Percentiles rank a stretch among this genome's conserved stretches.
phyloP scores from a whole-genome alignment of 2,329 filamentous ascomycete species.

The Parastagonospora avenae region DNA sequence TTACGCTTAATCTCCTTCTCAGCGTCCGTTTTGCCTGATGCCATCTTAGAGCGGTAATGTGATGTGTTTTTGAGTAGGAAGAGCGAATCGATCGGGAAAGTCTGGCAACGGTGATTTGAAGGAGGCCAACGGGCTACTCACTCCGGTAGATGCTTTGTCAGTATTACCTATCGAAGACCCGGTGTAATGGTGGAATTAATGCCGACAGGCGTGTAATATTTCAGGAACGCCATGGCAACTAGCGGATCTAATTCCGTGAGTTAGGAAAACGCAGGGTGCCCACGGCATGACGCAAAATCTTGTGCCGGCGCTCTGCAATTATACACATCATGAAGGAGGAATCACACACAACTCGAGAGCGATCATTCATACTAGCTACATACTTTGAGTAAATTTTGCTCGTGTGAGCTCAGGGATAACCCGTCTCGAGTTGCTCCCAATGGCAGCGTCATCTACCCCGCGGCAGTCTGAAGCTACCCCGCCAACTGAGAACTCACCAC shows the following conservation, averaged over 20 bases:
- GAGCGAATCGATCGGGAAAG: neutral
- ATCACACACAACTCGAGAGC: too few relatives aligned
- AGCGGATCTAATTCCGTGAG: constrained; percentile 26
- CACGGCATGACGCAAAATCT: constrained; percentile 8
- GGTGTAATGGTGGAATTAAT: too few relatives aligned
- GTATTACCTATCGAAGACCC: too few relatives aligned
- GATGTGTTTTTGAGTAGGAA: neutral
- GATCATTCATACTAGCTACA: too few relatives aligned
- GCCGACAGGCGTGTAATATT: too few relatives aligned
- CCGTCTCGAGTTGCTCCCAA: constrained; percentile 3
- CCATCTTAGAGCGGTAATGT: constrained; percentile 12
- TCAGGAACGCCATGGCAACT: constrained; percentile 8
- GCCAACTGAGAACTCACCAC: constrained; percentile 7
- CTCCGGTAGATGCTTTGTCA: too few relatives aligned
- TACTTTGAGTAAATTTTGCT: too few relatives aligned
- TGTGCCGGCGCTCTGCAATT: constrained; percentile 6
- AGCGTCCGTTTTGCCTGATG: constrained; percentile 48
- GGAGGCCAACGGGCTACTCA: too few relatives aligned
- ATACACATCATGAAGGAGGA: neutral
- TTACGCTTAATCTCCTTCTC: constrained; percentile 63
- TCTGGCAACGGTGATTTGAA: too few relatives aligned
- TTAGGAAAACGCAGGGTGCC: constrained; percentile 3
- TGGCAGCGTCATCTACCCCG: constrained; percentile 25
- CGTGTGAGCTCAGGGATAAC: too few relatives aligned
- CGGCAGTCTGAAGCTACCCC: constrained; percentile 28